Evolutionary conservation across 495 filamentous ascomycete genomes (phyloP).

Genomic region (Saxophila tyrrhenica): DNA sequence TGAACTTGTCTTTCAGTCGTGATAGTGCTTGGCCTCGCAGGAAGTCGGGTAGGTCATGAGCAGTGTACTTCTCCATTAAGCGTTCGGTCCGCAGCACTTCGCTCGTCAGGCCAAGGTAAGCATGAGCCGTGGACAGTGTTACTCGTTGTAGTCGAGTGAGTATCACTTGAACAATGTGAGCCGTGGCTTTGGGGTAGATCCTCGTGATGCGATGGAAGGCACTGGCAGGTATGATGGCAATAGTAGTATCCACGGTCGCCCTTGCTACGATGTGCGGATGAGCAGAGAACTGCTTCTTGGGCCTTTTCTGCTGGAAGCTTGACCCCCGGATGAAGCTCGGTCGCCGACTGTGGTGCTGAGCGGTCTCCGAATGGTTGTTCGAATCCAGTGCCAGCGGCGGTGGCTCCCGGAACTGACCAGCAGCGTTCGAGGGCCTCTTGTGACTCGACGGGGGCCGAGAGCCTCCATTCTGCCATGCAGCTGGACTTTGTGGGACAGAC

Average conservation of each 20-base stretch:
- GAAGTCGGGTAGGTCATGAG: slow-evolving; percentile 83
- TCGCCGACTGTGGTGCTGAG: slow-evolving; percentile 4
- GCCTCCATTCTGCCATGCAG: not conserved
- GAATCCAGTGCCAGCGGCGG: slow-evolving; percentile 53
- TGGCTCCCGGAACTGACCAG: slow-evolving; percentile 37
- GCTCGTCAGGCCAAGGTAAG: slow-evolving; percentile 80
- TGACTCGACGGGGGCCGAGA: slow-evolving; percentile 17
- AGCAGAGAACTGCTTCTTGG: slow-evolving; percentile 56
- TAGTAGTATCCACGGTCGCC: slow-evolving; percentile 94
- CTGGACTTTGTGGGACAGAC: slow-evolving; percentile 13
- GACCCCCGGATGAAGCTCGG: slow-evolving; percentile 14
- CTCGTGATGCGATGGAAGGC: slow-evolving; percentile 89
- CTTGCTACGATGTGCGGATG: slow-evolving; percentile 95
- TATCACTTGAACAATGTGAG: slow-evolving; percentile 96
- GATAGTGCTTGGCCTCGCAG: slow-evolving; percentile 74
- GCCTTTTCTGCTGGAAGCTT: slow-evolving; percentile 25
- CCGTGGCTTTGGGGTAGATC: slow-evolving; percentile 89
- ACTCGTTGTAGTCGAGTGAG: slow-evolving; percentile 87
- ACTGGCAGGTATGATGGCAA: slow-evolving; percentile 93
- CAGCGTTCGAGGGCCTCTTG: slow-evolving; percentile 16
- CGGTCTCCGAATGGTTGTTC: not conserved
- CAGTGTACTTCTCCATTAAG: slow-evolving; percentile 84
- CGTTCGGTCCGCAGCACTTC: slow-evolving; percentile 87
- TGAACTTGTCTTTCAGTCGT: slow-evolving; percentile 87
- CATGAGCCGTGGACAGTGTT: slow-evolving; percentile 84